Evolutionary conservation across 805 yeast species (phyloP), one percentile per base, ranked within the genome.

Genomic region (Monosporozyma unispora): DNA sequence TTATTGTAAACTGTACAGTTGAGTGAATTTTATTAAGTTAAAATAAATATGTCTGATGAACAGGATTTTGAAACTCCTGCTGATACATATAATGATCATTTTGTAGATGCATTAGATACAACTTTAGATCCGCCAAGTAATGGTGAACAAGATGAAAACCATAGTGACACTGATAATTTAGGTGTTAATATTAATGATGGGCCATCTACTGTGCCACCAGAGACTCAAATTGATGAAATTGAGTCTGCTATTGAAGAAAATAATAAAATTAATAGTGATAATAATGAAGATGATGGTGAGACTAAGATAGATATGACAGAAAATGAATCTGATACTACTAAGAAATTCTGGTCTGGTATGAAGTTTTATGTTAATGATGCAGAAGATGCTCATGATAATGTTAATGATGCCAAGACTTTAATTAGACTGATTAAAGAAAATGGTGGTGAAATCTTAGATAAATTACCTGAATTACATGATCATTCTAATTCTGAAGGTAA

Each of bases 11-110:
- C n/a, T n/a, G n/a, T n/a, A n/a, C n/a, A n/a, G n/a, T n/a, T n/a
- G n/a, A n/a, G n/a, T n/a, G n/a, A n/a, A 25, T 25, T 25, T 25
- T 25, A 25, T 16, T 37, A 8, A 21, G 29, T 9, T 19, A n/a
- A n/a, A n/a, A n/a, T n/a, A n/a, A n/a, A n/a, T n/a, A 57, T 56
- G 59, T 53, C 59, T 22, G 49, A 53, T 41, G 55, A 51, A 38
- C 58, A 56, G 37, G 65, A 60, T 44, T 61, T 57, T 47, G 63
- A 57, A 21, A 56, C 61, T 18, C 61, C 64, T 27, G 53, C 58
- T n/a, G 63, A 56, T 11, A 8, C 27, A 22, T 39, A 39, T 21
- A 14, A 10, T 22, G 21, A 43, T 45, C 54, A 55, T 44, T 61
- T 51, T 45, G 63, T 56, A 11, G 64, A 60, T 50, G 58, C 62